Evolutionary conservation across 306 rosid genomes (phyloP), one percentile per base, ranked within the genome.

Genomic region (Abrus pulchellus): DNA sequence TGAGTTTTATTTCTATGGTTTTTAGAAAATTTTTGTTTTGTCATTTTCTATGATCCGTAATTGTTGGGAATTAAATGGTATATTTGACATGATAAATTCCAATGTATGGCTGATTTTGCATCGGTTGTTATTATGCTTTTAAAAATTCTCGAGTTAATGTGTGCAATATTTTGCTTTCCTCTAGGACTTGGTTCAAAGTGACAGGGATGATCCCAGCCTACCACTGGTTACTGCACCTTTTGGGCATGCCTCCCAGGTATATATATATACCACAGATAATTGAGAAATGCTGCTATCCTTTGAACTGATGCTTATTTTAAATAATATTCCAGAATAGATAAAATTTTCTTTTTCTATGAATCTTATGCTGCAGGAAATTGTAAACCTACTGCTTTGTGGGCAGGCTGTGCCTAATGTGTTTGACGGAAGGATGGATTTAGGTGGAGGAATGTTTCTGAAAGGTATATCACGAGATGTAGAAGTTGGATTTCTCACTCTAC

Each of bases 191-290:
- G 90, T 95, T 81, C 99, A 95, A 83, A 88, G 92, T 32, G 99
- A 95, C 82, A 85, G 99, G 88, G 99, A 95, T 85, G 99, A 95
- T 86, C 99, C 99, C 36, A 90, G 91, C 88, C 90, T 90, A 32
- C 98, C 98, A 55, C 88, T 95, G 71, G 99, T 95, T 73, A 95
- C 99, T 80, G 98, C 99, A 84, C 99, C 99, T 80, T 95, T 93
- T 87, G 98, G 99, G 65, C 99, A 95, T 84, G 99, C 99, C 62
- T 95, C 99, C 65, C 99, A 93, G 99, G 99, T 95, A 81, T 78
- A 43, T 12, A 43, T 12, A 12, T 43, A 5, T 4, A 59, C 38
- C 28, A 57, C 44, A 53, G 32, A 11, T 33, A 67, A 50, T 64
- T 71, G 57, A 78, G 38, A 73, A 75, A 50, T 55, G 76, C 7